Base-by-base conservation (phyloP, 306 rosid species). In the Adenanthera pavonina region DNA sequence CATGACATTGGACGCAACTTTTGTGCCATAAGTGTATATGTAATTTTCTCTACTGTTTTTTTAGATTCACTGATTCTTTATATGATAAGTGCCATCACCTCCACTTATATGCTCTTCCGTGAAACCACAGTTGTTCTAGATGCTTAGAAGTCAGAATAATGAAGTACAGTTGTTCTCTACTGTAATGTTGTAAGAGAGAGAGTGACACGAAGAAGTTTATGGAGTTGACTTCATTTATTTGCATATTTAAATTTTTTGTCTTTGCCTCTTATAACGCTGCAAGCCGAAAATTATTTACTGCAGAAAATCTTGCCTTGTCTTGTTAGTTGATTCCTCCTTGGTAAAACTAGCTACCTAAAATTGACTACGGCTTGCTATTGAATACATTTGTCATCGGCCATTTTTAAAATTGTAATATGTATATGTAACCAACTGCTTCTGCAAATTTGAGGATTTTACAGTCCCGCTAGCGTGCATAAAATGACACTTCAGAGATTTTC, bases 1-100 rank as follows among this genome's bases (percentile, higher is more conserved):
- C 85, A 86, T 69, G 67, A 68, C 72, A 78, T 72, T 84, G 49
- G 10, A 71, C 74, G 9, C 76, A 72, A 62, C 82, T 74, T 84
- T 75, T 84, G 68, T 74, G 71, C 72, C 72, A 62, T 59, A 6
- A 75, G 64, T 78, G 78, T 84, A 84, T 44, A 74, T 62, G 87
- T 78, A 60, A 81, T 81, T 78, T 74, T 54, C 65, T 46, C 19
- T 71, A 57, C 69, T 75, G 77, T 52, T 62, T 59, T 75, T 53
- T 75, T 64, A 59, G 65, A 74, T 69, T 41, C 49, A 46, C 69
- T 52, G 56, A 82, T 71, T 86, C 76, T 61, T 80, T 44, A 47
- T 41, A 83, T 83, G 77, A 82, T 78, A 69, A 20, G 44, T 49
- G 41, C 6, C 43, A 79, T 67, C 74, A 59, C 16, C 66, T 43